Evolutionary conservation across 495 filamentous ascomycete species (phyloP), one percentile per base, ranked within the genome.

Genomic region (Poronia punctata): DNA sequence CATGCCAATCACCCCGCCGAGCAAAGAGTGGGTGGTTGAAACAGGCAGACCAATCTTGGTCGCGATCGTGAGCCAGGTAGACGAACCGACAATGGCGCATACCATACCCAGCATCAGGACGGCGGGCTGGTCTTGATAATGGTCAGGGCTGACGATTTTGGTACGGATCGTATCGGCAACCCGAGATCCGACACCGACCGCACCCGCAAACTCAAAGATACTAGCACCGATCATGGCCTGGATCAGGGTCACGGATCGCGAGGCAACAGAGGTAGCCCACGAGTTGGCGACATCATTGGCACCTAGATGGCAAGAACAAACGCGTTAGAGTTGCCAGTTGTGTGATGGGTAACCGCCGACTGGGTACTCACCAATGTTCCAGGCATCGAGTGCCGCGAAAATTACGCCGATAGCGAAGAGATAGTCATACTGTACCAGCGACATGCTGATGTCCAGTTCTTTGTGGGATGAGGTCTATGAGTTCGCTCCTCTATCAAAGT

Each of bases 241-340:
- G 29, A 70, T 38, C 48, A 79, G 71, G n/a, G 78, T 74, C 48
- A 85, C 56, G 31, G 81, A 84, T 17, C 79, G 66, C 5, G 81
- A 83, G 12, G 79, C 79, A 35, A 84, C 80, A 48, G 72, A 78
- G 40, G 81, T 84, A 3, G 81, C 81, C 69, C 75, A 85, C 17
- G 80, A 72, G 66, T 88, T 88, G 47, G 83, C 83, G 21, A 86
- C 83, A 82, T 87, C 83, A 62, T 86, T 74, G 49, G 70, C 70
- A 49, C 68, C 67, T 54, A 19, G 6, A n/a, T 5, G n/a, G 7
- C 9, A 35, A 2, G 9, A 27, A 14, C 19, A 34, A 18, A 8
- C 12, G 28, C 35, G 18, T 34, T 3, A 14, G 38, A 62, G 62
- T 18, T 18, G 16, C 9, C 24, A 7, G 20, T 12, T 18, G 31